A percentile compares a stretch with the other conserved stretches of the same genome.
These are phyloP conservation scores for Rhododendron williamsianum DNA, from an alignment of 148 eudicot species.

Conservation along the genomic window DNA sequence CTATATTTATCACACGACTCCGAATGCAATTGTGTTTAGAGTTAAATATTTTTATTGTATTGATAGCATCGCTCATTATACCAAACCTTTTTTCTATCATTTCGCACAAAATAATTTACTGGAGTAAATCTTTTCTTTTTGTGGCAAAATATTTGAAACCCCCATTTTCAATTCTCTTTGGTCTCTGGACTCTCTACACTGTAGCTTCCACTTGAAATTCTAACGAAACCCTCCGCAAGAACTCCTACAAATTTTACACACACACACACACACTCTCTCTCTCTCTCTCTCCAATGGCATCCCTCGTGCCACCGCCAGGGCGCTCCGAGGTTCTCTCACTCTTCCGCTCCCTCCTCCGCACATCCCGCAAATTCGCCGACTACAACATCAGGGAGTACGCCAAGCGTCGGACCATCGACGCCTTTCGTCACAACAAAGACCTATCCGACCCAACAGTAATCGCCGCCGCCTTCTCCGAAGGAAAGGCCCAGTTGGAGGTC, in stretches of 20 bases:
- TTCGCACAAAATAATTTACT: no score
- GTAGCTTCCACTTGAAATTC: background rate
- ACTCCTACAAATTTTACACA: background rate
- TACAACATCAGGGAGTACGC: constrained; percentile 75
- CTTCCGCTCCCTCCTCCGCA: constrained; percentile 52
- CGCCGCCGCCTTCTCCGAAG: constrained; percentile 48
- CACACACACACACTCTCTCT: background rate
- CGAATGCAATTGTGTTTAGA: no score
- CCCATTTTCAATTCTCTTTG: background rate
- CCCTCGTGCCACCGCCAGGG: constrained; percentile 24
- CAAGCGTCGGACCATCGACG: constrained; percentile 57
- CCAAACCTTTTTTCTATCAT: no score
- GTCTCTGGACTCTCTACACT: background rate
- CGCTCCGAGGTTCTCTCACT: constrained; percentile 49
- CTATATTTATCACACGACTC: no score
- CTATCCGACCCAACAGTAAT: constrained; percentile 42
- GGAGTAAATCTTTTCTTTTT: no score
- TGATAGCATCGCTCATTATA: no score
- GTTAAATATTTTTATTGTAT: no score
- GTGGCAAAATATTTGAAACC: background rate
- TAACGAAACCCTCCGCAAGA: background rate
- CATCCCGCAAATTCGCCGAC: constrained; percentile 51
- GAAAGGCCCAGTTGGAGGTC: constrained; percentile 48
- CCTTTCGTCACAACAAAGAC: constrained; percentile 45
- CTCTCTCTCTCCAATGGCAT: constrained; percentile 19